Base-by-base conservation (phyloP, 78 protist genomes). In the Cavenderia fasciculata region DNA sequence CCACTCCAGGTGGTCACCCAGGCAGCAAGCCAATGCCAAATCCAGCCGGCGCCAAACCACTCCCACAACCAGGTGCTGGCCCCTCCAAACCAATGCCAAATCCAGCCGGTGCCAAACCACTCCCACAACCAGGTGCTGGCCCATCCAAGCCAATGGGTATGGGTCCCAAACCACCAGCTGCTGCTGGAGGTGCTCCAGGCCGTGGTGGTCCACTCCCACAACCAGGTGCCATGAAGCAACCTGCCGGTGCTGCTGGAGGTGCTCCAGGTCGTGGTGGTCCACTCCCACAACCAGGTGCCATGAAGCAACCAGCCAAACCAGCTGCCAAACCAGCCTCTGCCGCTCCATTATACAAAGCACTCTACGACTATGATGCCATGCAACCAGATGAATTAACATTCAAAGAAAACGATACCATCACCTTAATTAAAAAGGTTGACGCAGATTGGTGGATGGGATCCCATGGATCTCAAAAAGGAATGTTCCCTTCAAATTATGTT, bases 391-490 rank as follows among this genome's bases (percentile, higher is more conserved):
- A 95, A 66, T 40, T 95, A 21, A 73, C 95, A 21, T 76, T 95
- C 63, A 73, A 87, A 59, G 97, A 66, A 44, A 94, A 94, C 36
- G 96, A 95, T 41, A 23, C 85, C 65, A 92, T 95, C 4, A 59
- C 41, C 29, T 36, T 95, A 19, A 36, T 92, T 29, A 68, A 82
- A 57, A 73, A 95, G 49, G 94, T 54, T 18, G 86, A 74, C 6
- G 34, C 33, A 10, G 97, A 95, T 69, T 95, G 97, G 97, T 95
- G 97, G 97, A 87, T 90, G 29, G 97, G 96, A 63, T 75, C 82
- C 7, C 23, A 87, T n/a, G 72, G 69, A 23, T 85, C 95, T 11
- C 74, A 85, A 12, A 33, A 25, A 40, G 88, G 88, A 33, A 66
- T 79, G 76, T 61, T 61, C 69, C 69, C 69, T 31, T 61, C 69